Evolutionary conservation across 2,329 filamentous ascomycete species (phyloP).

Genomic region (Pseudofabraea citricarpa): DNA sequence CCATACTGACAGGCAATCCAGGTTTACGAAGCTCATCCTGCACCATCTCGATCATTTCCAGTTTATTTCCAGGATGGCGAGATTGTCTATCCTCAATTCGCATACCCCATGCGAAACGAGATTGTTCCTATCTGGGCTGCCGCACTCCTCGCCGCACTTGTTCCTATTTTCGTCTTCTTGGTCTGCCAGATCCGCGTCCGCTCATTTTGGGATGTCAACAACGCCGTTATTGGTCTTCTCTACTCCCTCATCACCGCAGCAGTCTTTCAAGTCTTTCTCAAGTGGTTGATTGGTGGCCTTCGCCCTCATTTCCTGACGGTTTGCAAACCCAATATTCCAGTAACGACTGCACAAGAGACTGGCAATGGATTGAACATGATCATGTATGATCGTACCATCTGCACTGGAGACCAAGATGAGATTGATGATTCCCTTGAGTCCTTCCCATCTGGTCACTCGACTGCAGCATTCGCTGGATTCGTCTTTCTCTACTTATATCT

Average conservation of each 20-base stretch:
- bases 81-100: constrained; percentile 65
- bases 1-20: constrained; percentile 18
- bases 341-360: constrained; percentile 33
- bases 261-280: constrained; percentile 74
- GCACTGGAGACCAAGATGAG: constrained; percentile 58
- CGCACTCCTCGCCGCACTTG: constrained; percentile 57
- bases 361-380: constrained; percentile 52
- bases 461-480: constrained; percentile 68
- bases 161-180: constrained; percentile 62
- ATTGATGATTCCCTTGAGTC: constrained; percentile 68
- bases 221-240: constrained; percentile 62
- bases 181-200: constrained; percentile 63
- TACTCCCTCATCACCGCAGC: constrained; percentile 66
- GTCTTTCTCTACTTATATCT: constrained; percentile 69
- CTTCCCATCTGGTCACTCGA: constrained; percentile 70
- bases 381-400: constrained; percentile 67
- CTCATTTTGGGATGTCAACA: constrained; percentile 68
- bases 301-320: constrained; percentile 69
- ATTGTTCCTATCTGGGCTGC: constrained; percentile 69
- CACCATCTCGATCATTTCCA: constrained; percentile 64
- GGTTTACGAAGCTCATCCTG: constrained; percentile 61
- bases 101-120: constrained; percentile 65
- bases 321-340: constrained; percentile 53
- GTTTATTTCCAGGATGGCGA: constrained; percentile 62
- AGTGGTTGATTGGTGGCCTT: constrained; percentile 69